phyloP scores from a whole-genome alignment of 2,329 filamentous ascomycete species.

The Dryadomyces quercivorus region DNA sequence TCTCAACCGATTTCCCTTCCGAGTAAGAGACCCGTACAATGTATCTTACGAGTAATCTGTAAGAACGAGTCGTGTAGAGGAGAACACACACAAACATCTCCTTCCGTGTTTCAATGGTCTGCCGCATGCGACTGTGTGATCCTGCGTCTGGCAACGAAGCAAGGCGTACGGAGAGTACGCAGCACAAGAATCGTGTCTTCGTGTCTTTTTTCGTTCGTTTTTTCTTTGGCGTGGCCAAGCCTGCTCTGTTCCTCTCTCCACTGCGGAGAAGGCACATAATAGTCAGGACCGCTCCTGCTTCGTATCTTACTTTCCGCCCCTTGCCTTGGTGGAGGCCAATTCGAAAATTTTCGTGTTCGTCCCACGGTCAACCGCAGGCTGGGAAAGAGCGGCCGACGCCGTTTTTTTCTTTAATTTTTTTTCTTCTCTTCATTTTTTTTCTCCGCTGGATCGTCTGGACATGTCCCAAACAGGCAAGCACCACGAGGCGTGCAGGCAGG shows the following conservation, averaged over 20 bases:
- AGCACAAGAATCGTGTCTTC: too few relatives aligned
- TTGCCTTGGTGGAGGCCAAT: not conserved
- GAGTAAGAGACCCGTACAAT: not conserved
- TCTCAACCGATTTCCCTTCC: not conserved
- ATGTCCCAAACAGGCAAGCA: not conserved
- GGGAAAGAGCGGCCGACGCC: not conserved
- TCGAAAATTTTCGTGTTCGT: slow-evolving; percentile 1
- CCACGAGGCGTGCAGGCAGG: too few relatives aligned
- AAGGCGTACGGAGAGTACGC: too few relatives aligned
- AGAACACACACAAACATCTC: not conserved
- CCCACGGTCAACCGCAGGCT: not conserved
- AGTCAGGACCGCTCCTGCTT: not conserved
- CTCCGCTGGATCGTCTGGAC: not conserved
- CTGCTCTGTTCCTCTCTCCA: not conserved
- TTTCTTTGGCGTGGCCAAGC: not conserved
- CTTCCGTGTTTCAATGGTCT: slow-evolving; percentile 8
- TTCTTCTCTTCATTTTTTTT: too few relatives aligned
- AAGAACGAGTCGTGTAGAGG: too few relatives aligned
- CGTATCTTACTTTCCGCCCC: not conserved
- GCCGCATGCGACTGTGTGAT: not conserved
- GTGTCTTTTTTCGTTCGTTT: not conserved
- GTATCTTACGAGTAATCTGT: too few relatives aligned
- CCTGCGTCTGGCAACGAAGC: not conserved
- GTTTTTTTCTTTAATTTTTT: too few relatives aligned
- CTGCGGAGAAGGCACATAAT: not conserved